Evolutionary conservation across 805 yeast genomes (phyloP).

Genomic region (Cyberlindnera xishuangbannaensis): DNA sequence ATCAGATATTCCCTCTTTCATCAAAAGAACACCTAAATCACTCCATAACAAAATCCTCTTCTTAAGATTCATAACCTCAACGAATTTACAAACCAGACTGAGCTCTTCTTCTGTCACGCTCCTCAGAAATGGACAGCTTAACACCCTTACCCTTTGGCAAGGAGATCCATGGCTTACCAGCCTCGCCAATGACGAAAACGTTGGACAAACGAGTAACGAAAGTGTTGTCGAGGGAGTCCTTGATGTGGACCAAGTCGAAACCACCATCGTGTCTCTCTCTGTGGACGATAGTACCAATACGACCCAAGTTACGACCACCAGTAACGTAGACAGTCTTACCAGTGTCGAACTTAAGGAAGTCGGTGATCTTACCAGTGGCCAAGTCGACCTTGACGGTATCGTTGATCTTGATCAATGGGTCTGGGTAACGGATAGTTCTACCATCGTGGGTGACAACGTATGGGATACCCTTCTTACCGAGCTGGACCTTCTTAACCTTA

Average conservation of each 20-base stretch:
- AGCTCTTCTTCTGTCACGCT: constrained; percentile 98
- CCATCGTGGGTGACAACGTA: constrained; percentile 99
- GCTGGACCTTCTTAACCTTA: constrained; percentile 96
- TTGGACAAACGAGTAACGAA: constrained; percentile 91
- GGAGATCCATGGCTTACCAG: constrained; percentile 88
- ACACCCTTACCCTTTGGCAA: constrained; percentile 99
- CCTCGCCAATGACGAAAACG: constrained; percentile 94
- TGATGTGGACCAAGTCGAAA: constrained; percentile 94
- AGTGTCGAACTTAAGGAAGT: constrained; percentile 86
- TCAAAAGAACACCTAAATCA: not conserved
- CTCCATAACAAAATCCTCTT: constrained; percentile 53
- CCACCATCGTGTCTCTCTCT: constrained; percentile 98
- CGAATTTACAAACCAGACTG: constrained; percentile 31
- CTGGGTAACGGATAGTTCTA: constrained; percentile 99
- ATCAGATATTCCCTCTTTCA: not conserved
- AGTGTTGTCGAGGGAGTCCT: constrained; percentile 91
- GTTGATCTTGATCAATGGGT: constrained; percentile 93
- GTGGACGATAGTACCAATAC: constrained; percentile 94
- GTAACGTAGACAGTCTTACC: constrained; percentile 91
- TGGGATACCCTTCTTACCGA: constrained; percentile 98
- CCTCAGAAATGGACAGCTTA: constrained; percentile 92
- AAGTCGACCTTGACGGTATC: constrained; percentile 97
- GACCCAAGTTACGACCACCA: constrained; percentile 98
- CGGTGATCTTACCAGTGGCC: constrained; percentile 91
- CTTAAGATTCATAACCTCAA: constrained; percentile 53